A percentile compares a stretch with the other conserved stretches of the same genome.
Conservation (phyloP, 306 rosid genomes). For the Rosa lucieae region DNA sequence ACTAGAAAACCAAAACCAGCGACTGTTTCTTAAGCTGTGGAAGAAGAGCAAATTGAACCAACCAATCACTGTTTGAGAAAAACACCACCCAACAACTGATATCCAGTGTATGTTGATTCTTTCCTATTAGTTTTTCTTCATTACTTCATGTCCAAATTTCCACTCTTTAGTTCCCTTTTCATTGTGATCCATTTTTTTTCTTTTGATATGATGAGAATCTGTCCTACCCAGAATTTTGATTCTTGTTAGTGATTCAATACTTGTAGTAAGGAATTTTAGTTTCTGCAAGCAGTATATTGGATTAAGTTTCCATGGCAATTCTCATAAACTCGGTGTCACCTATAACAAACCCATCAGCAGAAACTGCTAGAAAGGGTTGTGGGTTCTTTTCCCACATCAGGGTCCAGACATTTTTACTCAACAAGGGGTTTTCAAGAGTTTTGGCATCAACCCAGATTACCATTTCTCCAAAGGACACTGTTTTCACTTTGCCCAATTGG, state of each 20-base stretch:
- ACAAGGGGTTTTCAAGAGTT: constrained; percentile 66
- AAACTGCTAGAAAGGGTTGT: constrained; percentile 38
- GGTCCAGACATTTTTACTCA: constrained; percentile 45
- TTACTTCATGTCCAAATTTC: background rate
- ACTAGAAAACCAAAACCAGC: background rate
- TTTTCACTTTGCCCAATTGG: constrained; percentile 71
- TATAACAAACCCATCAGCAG: constrained; percentile 39
- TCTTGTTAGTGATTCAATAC: background rate
- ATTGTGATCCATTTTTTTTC: background rate
- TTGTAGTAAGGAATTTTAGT: background rate
- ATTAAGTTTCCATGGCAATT: constrained; percentile 47
- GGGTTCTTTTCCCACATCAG: constrained; percentile 48
- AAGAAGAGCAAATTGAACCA: constrained; percentile 2
- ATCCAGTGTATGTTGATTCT: constrained; percentile 16
- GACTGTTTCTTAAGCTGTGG: background rate
- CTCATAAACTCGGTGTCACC: constrained; percentile 54
- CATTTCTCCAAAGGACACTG: constrained; percentile 59
- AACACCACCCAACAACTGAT: constrained; percentile 2
- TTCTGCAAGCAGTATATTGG: constrained; percentile 2
- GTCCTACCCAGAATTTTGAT: constrained; percentile 20
- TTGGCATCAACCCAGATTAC: constrained; percentile 58
- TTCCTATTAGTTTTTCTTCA: background rate
- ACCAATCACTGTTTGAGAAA: background rate
- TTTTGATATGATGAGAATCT: background rate
- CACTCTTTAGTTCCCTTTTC: background rate